Evolutionary conservation across 2,329 filamentous ascomycete species (phyloP).

Genomic region (Pseudogymnoascus sp.): DNA sequence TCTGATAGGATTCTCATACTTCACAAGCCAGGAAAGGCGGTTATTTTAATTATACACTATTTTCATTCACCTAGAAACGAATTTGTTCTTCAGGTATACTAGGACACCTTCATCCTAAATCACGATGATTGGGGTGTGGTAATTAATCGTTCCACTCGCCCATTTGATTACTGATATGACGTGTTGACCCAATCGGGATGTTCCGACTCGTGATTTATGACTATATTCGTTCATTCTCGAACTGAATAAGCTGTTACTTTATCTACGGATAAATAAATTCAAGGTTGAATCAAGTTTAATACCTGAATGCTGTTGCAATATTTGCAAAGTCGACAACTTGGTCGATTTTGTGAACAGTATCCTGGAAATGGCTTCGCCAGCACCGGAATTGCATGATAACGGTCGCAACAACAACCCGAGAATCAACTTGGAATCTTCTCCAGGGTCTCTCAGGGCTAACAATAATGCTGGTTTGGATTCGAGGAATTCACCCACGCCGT

Average conservation of each 20-base stretch:
- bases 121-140: not conserved
- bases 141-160: not conserved
- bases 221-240: not conserved
- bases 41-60: not conserved
- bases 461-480: not conserved
- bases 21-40: not conserved
- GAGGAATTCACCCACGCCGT: not conserved
- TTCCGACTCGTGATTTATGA: not conserved
- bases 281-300: not conserved
- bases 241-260: not conserved
- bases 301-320: not conserved
- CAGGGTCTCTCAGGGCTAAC: not conserved
- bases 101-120: not conserved
- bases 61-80: not conserved
- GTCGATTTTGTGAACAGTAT: not conserved
- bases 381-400: not conserved
- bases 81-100: not conserved
- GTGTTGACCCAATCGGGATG: not conserved
- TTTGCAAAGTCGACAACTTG: not conserved
- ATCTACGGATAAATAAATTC: not conserved
- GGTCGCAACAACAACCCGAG: not conserved
- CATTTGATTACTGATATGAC: slow-evolving; percentile 4
- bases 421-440: not conserved
- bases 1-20: not conserved
- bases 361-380: not conserved